These are phyloP conservation scores for Fabrea salina DNA, from an alignment of 169 alveolate genomes.

Conservation along the genomic window DNA sequence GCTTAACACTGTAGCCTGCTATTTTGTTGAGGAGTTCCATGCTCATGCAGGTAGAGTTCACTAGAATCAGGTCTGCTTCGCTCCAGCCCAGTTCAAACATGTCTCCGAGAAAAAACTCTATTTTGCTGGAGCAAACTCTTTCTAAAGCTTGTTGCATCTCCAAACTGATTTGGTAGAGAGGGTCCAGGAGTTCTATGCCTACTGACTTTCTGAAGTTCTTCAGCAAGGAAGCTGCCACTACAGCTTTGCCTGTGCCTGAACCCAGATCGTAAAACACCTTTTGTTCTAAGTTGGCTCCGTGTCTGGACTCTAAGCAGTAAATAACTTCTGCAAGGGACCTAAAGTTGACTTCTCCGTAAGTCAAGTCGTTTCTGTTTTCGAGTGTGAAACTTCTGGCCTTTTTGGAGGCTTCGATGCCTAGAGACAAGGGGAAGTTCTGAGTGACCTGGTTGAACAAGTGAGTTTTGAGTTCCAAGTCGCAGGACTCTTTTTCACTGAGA, in stretches of 20 bases:
- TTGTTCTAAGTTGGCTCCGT: too few relatives aligned
- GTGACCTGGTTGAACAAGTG: too few relatives aligned
- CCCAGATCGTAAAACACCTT: conserved; percentile 73
- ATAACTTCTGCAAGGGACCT: too few relatives aligned
- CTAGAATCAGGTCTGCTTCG: conserved; percentile 57
- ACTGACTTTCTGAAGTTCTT: conserved; percentile 51
- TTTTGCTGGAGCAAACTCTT: conserved; percentile 32
- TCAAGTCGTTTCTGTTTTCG: too few relatives aligned
- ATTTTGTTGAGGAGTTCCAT: conserved; percentile 50
- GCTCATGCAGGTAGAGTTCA: conserved; percentile 64
- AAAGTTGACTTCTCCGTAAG: too few relatives aligned
- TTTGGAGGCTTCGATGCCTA: too few relatives aligned
- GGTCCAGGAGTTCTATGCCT: conserved; percentile 60
- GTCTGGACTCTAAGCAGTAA: too few relatives aligned
- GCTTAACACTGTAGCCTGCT: conserved; percentile 40
- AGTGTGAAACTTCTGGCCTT: too few relatives aligned
- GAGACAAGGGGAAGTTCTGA: too few relatives aligned
- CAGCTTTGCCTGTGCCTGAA: conserved; percentile 69
- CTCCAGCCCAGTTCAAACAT: conserved; percentile 58
- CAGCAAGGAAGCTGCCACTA: conserved; percentile 60
- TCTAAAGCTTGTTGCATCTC: conserved; percentile 27
- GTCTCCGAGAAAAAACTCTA: conserved; percentile 54
- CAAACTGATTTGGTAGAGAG: conserved; percentile 33
- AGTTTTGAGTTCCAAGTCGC: too few relatives aligned
- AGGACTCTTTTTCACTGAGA: too few relatives aligned